These are phyloP conservation scores for Phlegmacium glaucopus DNA, from an alignment of 768 basidiomycete genomes.

Conservation along the genomic window DNA sequence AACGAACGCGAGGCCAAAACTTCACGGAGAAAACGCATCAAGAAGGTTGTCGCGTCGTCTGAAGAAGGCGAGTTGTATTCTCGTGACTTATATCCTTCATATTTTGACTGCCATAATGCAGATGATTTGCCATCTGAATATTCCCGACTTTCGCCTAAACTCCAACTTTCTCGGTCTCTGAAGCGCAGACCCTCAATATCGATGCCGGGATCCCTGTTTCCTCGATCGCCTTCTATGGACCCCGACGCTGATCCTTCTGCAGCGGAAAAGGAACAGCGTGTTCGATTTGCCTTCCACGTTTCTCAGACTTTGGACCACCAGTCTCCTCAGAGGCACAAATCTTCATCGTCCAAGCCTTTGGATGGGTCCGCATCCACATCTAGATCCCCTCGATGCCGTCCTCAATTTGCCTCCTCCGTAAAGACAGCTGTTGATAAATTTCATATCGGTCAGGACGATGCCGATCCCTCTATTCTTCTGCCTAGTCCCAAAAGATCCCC, in stretches of 20 bases:
- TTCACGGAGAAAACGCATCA: background rate
- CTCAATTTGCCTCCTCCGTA: conserved; percentile 37
- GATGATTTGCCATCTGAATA: background rate
- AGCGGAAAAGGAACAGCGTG: conserved; percentile 28
- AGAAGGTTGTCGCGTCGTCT: background rate
- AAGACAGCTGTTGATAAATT: conserved; percentile 50
- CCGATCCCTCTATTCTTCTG: conserved; percentile 49
- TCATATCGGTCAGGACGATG: conserved; percentile 39
- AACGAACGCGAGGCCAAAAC: background rate
- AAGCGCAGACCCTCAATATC: conserved; percentile 45
- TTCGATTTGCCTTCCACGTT: conserved; percentile 31
- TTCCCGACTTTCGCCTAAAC: conserved; percentile 19
- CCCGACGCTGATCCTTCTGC: conserved; percentile 35
- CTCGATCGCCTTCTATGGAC: conserved; percentile 66
- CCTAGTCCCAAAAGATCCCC: conserved; percentile 42
- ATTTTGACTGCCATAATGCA: background rate
- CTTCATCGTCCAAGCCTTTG: background rate
- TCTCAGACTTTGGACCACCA: conserved; percentile 1
- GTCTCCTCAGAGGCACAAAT: background rate
- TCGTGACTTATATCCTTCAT: background rate
- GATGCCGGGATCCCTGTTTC: conserved; percentile 80
- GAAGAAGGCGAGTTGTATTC: conserved; percentile 7
- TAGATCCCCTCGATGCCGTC: conserved; percentile 22
- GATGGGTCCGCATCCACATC: conserved; percentile 5
- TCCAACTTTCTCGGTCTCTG: conserved; percentile 28